Base-by-base conservation (phyloP, 345 rosid genomes). In the Euphorbia tirucalli region DNA sequence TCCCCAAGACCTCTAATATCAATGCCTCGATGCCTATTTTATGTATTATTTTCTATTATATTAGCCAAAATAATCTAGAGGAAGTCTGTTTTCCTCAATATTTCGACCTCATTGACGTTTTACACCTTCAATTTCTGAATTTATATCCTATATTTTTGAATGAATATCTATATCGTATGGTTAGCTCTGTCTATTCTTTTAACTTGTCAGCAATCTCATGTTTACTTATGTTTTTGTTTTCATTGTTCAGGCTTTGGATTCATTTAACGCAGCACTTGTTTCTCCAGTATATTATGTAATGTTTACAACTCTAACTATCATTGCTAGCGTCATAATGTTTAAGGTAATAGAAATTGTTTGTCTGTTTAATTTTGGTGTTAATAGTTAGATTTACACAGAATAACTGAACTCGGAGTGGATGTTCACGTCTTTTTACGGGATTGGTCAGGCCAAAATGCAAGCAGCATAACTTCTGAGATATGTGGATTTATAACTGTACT, bases 221-320 rank as follows among this genome's bases (percentile, higher is more conserved):
- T 56, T 50, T 7, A 30, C 0, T 19, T 18, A 27, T 57, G n/a
- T 28, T 67, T 48, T 1, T 60, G 37, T 30, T 62, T 16, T 60
- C 54, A n/a, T 39, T 61, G 57, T 43, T 56, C 82, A 91, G 98
- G 98, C 97, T 58, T 71, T 92, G 76, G 96, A 90, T 73, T 86
- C 96, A 66, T 91, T 91, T 78, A 87, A 84, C 52, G 93, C 98
- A 59, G 93, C 96, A 71, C 78, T 91, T 35, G 96, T 93, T 63
- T 93, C 96, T 77, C 96, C 98, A 5, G 95, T 94, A 54, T 91
- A 91, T 67, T 94, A 91, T 48, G 98, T 94, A 59, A 87, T 94
- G 96, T 90, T 92, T 78, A 90, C 97, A 43, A 92, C 97, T 30
- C 89, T 92, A 65, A 88, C 96, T 27, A 89, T 92, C 59, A 78